Evolutionary conservation across 345 rosid genomes (phyloP).

Genomic region (Psidium guajava): DNA sequence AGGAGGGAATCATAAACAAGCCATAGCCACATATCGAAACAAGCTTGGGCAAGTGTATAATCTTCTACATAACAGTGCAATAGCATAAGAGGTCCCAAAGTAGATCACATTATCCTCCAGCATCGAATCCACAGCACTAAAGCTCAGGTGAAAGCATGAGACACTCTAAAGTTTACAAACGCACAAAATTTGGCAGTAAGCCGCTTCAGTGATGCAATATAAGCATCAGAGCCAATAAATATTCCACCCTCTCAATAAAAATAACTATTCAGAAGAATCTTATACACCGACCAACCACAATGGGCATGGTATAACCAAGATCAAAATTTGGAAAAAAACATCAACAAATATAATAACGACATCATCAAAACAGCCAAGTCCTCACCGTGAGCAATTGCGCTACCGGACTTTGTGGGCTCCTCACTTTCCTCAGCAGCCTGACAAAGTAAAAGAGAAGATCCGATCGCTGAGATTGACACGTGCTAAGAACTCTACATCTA

Average conservation of each 20-base stretch:
- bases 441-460: conserved; percentile 5
- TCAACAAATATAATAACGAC: background rate
- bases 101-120: background rate
- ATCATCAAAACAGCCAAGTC: background rate
- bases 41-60: background rate
- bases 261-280: background rate
- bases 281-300: background rate
- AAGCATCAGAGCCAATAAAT: background rate
- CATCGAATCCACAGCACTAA: background rate
- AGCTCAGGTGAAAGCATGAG: background rate
- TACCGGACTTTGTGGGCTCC: conserved; percentile 9
- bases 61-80: background rate
- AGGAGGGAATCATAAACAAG: background rate
- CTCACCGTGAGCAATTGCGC: conserved; percentile 11
- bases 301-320: background rate
- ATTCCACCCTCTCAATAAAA: background rate
- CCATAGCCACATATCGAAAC: background rate
- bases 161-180: background rate
- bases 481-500: background rate
- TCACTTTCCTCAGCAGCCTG: conserved; percentile 35
- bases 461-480: background rate
- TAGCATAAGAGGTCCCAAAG: background rate
- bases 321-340: background rate
- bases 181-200: background rate
- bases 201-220: background rate